Base-by-base conservation (phyloP, 768 basidiomycete species). In the Chalciporus sphaerocephalus region DNA sequence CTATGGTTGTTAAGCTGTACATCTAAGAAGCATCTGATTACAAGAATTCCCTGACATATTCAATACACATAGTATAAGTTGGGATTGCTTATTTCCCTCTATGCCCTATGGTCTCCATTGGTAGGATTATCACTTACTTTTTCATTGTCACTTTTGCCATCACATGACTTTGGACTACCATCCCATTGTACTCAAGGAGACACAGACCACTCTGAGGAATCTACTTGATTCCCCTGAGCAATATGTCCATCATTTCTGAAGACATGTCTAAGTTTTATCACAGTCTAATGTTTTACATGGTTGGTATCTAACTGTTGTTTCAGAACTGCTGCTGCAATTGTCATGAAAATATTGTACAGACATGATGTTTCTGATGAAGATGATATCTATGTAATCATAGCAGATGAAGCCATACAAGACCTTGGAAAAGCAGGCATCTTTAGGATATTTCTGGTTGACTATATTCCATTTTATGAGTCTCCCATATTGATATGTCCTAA, bases 71-170 rank as follows among this genome's bases (percentile, higher is more conserved):
- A 75, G 74, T 36, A 73, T 76, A 51, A 75, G 75, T 6, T 76
- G 69, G 68, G 64, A 71, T 47, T 75, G 73, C 74, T 51, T 73
- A 5, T 69, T 75, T 51, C 73, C 71, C 1, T 61, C 66, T n/a
- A 61, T 71, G 55, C 57, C 58, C 5, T 74, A 68, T 38, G 73
- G 74, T 11, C 47, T 37, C 9, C 54, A 46, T 37, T 73, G 68
- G 68, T 58, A 57, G 38, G 57, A 60, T 7, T 74, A 74, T 54
- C 60, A 71, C 38, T 59, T 56, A 3, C 54, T 69, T 11, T 73
- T 74, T 24, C 65, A 66, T 42, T 64, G 67, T 46, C 61, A 70
- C 51, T 73, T 74, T 43, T 62, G 56, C 34, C 55, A 56, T 24
- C 55, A 47, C 16, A 33, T 57, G 24, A 51, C 59, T 4, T 52